phyloP scores from a whole-genome alignment of 208 protist genomes.

The Trypanosoma boissoni region DNA sequence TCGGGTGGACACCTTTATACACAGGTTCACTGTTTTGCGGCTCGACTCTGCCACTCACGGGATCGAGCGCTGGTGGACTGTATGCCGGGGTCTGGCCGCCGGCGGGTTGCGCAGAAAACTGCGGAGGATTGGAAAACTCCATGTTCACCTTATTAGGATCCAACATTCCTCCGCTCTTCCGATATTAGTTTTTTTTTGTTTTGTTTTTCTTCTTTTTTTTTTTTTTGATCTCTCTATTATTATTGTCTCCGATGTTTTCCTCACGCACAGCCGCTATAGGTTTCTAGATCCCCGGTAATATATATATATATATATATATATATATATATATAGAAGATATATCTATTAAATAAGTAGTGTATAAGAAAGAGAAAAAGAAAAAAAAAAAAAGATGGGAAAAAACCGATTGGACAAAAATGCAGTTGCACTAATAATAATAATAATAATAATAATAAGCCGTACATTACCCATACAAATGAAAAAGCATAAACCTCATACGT shows the following conservation, averaged over 20 bases:
- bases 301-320: not conserved
- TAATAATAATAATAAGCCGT: too few species aligned
- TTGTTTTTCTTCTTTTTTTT: not conserved
- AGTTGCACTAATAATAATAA: too few species aligned
- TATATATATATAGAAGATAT: constrained; percentile 1
- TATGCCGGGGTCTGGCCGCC: not conserved
- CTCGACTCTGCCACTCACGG: constrained; percentile 8
- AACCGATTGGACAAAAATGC: not conserved
- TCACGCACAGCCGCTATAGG: too few species aligned
- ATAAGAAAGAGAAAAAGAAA: constrained; percentile 1
- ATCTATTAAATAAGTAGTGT: not conserved
- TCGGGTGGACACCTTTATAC: constrained; percentile 83
- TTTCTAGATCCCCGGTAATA: too few species aligned
- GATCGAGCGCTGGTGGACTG: not conserved
- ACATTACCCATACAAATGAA: too few species aligned
- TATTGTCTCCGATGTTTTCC: too few species aligned
- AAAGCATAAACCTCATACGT: too few species aligned
- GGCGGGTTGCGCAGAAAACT: not conserved
- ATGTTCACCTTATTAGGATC: constrained; percentile 16
- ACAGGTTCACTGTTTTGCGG: constrained; percentile 20
- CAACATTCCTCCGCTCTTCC: constrained; percentile 11
- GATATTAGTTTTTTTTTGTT: not conserved
- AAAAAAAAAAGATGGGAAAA: not conserved
- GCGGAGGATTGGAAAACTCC: constrained; percentile 1
- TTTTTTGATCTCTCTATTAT: constrained; percentile 3